Evolutionary conservation across 352 stramenopile genomes (phyloP), one percentile per base, ranked within the genome.

Genomic region (Phytopythium vexans): DNA sequence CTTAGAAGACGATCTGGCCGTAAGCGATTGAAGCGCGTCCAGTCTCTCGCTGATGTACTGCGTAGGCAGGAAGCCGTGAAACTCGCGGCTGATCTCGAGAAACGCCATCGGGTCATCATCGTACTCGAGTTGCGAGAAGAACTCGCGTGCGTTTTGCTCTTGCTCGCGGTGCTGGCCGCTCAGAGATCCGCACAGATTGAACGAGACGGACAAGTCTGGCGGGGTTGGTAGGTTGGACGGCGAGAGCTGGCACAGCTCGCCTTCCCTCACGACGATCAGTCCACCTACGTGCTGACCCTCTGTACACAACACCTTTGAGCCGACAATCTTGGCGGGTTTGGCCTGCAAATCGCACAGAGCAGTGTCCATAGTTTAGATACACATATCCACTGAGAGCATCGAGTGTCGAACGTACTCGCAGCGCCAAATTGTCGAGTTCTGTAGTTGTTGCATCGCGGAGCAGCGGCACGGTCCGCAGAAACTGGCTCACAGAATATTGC

Each of bases 81-180:
- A 75, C 3, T 59, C 48, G 9, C 60, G 65, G 35, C 76, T 88
- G 15, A 82, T 49, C 9, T 65, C 60, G 36, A 71, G 31, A 41
- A 86, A 88, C 4, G 61, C 54, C 2, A 86, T 60, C n/a, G 74
- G 66, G 46, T 85, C 70, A 10, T 64, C 72, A 3, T 54, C 54
- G 45, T 54, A 60, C 50, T 88, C 77, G 4, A 88, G 59, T 54
- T 88, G 74, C 11, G 59, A 66, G 60, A 83, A 88, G 51, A 88
- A 88, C 37, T 70, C 61, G 11, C 55, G 57, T 2, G 68, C 61
- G 3, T 55, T 70, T 54, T 60, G 41, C 8, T 72, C 56, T 21
- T 64, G 54, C 6, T 64, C 54, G 5, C 56, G 48, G 0, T 49
- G 49, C 7, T 66, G 61, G 15, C 66, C 56, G 6, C 58, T 53